Base-by-base conservation (phyloP, 2,329 filamentous ascomycete genomes). In the Calonectria ilicicola region DNA sequence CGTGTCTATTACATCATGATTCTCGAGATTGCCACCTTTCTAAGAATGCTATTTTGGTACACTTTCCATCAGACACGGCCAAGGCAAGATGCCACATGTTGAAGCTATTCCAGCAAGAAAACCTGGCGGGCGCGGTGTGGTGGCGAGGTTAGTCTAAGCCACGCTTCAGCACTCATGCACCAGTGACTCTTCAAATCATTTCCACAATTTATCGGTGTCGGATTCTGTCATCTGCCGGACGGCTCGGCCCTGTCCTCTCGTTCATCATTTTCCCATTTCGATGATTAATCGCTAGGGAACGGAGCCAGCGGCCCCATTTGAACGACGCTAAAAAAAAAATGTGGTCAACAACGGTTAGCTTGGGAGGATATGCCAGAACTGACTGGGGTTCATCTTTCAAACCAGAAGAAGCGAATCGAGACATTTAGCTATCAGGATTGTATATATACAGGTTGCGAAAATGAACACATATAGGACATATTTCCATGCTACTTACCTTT, bases 1-100 rank as follows among this genome's bases (percentile, higher is more conserved):
- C 32, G 35, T 60, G 53, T 40, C 35, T 9, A 60, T 60, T 60
- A 60, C 53, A 60, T 60, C 53, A 60, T 38, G 53, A 40, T 60
- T 60, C 21, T 42, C 29, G n/a, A 40, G 7, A 60, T 23, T 60
- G 35, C 53, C 53, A 60, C 32, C 35, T 60, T 15, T 3, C 2
- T n/a, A 10, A 10, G n/a, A 10, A 60, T 60, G 53, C 32, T 23
- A 60, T 40, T 60, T 32, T 23, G 6, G 26, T 40, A 7, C 32
- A 26, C 14, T 23, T 5, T 23, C 8, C 8, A 5, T 23, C 10
- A 5, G 19, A 26, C 10, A 35, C n/a, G 7, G 29, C 35, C n/a
- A 9, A 15, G 5, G 3, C 12, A 2, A 40, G 15, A 8, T 23
- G 12, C 32, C 23, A 14, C 53, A 0, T 5, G 21, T 21, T 15